Evolutionary conservation across 2,329 filamentous ascomycete genomes (phyloP).

Genomic region (Sphaerulina populicola): DNA sequence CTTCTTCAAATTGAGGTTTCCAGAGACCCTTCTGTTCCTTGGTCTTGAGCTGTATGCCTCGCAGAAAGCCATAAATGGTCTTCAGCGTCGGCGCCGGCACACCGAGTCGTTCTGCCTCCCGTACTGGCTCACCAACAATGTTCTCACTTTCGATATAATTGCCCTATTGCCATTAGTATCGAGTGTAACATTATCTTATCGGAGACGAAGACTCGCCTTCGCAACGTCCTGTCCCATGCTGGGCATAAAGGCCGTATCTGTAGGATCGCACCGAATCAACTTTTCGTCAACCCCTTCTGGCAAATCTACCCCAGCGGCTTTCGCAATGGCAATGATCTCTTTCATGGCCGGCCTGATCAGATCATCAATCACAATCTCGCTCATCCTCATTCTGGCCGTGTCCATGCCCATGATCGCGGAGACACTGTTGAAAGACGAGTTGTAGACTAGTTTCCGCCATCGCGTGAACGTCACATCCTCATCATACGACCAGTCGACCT

Average conservation of each 20-base stretch:
- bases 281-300: constrained; percentile 38
- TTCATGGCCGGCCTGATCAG: constrained; percentile 48
- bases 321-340: constrained; percentile 45
- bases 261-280: constrained; percentile 44
- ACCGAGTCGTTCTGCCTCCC: constrained; percentile 43
- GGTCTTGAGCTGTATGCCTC: constrained; percentile 43
- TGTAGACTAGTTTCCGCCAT: constrained; percentile 48
- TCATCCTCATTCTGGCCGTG: constrained; percentile 44
- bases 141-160: constrained; percentile 52
- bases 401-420: constrained; percentile 47
- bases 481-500: constrained; percentile 37
- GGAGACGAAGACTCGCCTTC: constrained; percentile 32
- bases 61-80: constrained; percentile 43
- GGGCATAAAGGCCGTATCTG: constrained; percentile 44
- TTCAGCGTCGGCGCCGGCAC: constrained; percentile 45
- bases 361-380: constrained; percentile 39
- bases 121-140: constrained; percentile 50
- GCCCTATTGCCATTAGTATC: constrained; percentile 30
- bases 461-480: constrained; percentile 39
- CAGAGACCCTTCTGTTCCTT: constrained; percentile 40
- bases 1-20: constrained; percentile 18
- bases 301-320: constrained; percentile 39
- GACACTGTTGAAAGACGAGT: constrained; percentile 47
- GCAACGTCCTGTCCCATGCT: constrained; percentile 49
- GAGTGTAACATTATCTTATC: no score